Evolutionary conservation across 257 asterid species (phyloP).

Genomic region (Solanum lycopersicoides): DNA sequence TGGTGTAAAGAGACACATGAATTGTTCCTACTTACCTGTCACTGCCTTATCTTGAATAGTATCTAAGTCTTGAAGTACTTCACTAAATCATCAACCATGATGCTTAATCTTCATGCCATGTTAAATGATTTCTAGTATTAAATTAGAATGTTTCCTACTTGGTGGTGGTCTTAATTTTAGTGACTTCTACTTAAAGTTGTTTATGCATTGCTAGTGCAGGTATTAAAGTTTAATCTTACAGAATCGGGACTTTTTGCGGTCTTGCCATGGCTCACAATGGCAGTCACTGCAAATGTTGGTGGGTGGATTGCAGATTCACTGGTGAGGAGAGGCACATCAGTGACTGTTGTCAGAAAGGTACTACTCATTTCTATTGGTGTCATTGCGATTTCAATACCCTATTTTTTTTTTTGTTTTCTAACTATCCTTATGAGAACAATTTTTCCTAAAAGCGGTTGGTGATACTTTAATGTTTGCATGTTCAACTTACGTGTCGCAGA

Average conservation of each 20-base stretch:
- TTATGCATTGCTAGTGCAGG: constrained; percentile 33
- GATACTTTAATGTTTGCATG: not conserved
- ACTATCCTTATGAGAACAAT: not conserved
- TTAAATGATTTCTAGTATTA: not conserved
- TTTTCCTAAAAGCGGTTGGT: not conserved
- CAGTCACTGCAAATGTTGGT: constrained; percentile 74
- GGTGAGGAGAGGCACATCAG: constrained; percentile 76
- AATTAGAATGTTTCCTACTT: not conserved
- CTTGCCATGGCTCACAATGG: constrained; percentile 92
- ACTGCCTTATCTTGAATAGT: not conserved
- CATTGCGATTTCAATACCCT: not conserved
- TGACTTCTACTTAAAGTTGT: not conserved
- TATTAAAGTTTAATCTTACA: constrained; percentile 76
- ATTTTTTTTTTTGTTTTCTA: not conserved
- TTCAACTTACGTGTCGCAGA: not conserved
- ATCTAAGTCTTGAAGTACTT: not conserved
- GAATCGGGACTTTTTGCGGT: constrained; percentile 69
- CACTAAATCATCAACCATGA: not conserved
- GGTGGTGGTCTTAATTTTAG: not conserved
- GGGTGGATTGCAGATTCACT: constrained; percentile 92
- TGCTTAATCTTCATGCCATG: not conserved
- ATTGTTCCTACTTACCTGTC: not conserved
- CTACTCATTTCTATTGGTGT: not conserved
- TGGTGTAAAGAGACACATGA: not conserved
- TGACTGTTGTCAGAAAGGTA: constrained; percentile 81